Evolutionary conservation across 306 rosid genomes (phyloP).

Genomic region (Gleditsia sinensis): DNA sequence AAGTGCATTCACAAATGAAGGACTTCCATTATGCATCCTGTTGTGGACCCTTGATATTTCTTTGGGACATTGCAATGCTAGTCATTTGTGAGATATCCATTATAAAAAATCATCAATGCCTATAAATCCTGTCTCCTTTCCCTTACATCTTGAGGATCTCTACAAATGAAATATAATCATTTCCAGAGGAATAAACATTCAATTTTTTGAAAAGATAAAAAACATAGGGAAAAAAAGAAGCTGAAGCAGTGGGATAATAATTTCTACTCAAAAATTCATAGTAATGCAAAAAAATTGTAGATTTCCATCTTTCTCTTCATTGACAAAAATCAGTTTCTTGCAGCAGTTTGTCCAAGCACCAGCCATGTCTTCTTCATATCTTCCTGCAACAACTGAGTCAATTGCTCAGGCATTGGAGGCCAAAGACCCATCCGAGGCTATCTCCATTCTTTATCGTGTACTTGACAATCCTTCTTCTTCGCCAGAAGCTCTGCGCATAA

Average conservation of each 20-base stretch:
- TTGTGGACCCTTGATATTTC: background rate
- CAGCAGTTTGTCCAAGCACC: conserved; percentile 43
- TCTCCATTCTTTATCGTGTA: conserved; percentile 71
- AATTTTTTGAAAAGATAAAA: background rate
- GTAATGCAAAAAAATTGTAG: background rate
- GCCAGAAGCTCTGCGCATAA: conserved; percentile 80
- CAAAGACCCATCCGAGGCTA: conserved; percentile 65
- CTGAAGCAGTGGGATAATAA: background rate
- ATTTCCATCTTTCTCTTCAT: conserved; percentile 23
- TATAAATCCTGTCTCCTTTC: background rate
- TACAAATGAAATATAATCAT: conserved; percentile 1
- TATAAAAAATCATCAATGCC: background rate
- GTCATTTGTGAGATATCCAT: background rate
- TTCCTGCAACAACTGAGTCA: conserved; percentile 81
- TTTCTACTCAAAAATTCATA: conserved; percentile 1
- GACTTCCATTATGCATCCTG: background rate
- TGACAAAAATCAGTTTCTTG: conserved; percentile 24
- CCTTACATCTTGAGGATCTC: background rate
- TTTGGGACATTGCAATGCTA: background rate
- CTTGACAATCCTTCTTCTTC: conserved; percentile 86
- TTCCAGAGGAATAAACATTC: background rate
- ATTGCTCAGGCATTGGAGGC: conserved; percentile 76
- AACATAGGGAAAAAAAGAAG: background rate
- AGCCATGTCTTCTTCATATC: conserved; percentile 70
- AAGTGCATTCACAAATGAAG: background rate